Evolutionary conservation across 1,284 basidiomycete genomes (phyloP), one percentile per base, ranked within the genome.

Genomic region (Ustilago crameri): DNA sequence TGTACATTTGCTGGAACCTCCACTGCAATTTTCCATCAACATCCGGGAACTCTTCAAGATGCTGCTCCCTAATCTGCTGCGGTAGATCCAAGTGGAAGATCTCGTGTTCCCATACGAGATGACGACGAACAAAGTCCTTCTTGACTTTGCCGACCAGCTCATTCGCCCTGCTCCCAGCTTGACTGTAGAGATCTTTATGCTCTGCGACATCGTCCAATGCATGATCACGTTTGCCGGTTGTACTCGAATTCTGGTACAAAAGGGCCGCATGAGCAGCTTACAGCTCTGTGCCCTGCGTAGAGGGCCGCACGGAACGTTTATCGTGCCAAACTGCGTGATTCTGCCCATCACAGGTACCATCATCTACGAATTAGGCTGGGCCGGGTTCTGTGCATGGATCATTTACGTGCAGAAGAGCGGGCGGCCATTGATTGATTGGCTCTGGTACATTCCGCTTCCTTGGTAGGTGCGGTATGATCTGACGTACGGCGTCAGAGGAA

Each of bases 241-340:
- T 27, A n/a, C 53, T 0, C 18, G 48, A 10, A 49, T 63, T 20
- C 37, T 63, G 49, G n/a, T 63, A 18, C 47, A 49, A 5, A 52
- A 52, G 15, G 54, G 54, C 3, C 60, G 60, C 17, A 40, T 49
- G 41, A 27, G 45, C 18, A 30, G 43, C 3, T 9, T 55, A 0
- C 37, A 44, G 4, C 14, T 63, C 26, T 12, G 56, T 24, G 50
- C 50, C 0, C 26, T 63, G 1, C 45, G 60, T 8, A 37, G 35
- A 24, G 56, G 47, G 17, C 34, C 48, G 1, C 56, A 44, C 18
- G 60, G 53, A 1, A 47, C 44, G 9, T 57, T 56, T 20, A 48
- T 63, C 14, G 52, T 63, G 2, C 60, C 60, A 12, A 63, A 56
- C 43, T 52, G 48, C 18, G 38, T 63, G 18, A 47, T 48, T 41